Percentiles rank a stretch among this genome's conserved stretches.
These are phyloP conservation scores for Penstemon eatonii DNA, from an alignment of 257 asterid species.

Conservation along the genomic window DNA sequence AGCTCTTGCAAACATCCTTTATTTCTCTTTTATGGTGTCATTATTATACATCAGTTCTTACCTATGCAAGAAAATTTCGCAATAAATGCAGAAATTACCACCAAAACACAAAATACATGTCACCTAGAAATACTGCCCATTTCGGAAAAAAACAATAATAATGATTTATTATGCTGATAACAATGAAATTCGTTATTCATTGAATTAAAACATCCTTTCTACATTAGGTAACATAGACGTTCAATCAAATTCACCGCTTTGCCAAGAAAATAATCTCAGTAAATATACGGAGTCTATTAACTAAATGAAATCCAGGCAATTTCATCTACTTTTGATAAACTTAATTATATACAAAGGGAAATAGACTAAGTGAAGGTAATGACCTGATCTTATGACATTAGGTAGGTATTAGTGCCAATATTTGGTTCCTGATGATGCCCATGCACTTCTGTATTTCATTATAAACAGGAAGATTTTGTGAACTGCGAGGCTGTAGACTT, in stretches of 20 bases:
- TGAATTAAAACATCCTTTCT: no score
- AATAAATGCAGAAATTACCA: no score
- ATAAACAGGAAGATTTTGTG: constrained; percentile 75
- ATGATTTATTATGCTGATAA: no score
- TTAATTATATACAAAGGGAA: constrained; percentile 42
- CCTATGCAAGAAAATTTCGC: no score
- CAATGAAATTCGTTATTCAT: no score
- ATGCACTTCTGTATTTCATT: constrained; percentile 90
- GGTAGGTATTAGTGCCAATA: constrained; percentile 86
- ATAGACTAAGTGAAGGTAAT: constrained; percentile 19
- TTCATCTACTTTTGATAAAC: constrained; percentile 30
- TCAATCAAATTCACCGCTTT: not conserved
- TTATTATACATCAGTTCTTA: no score
- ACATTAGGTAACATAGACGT: no score
- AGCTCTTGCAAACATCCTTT: no score
- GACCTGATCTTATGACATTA: constrained; percentile 27
- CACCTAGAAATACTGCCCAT: no score
- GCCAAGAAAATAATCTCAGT: not conserved
- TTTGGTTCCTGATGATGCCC: constrained; percentile 94
- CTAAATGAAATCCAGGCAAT: constrained; percentile 9
- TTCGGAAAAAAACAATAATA: no score
- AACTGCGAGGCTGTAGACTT: constrained; percentile 75
- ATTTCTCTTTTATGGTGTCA: no score
- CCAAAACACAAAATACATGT: no score
- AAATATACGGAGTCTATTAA: not conserved